A percentile compares a stretch with the other conserved stretches of the same genome.
Conservation (phyloP, 768 basidiomycete species). For the Lactifluus hygrophoroides region DNA sequence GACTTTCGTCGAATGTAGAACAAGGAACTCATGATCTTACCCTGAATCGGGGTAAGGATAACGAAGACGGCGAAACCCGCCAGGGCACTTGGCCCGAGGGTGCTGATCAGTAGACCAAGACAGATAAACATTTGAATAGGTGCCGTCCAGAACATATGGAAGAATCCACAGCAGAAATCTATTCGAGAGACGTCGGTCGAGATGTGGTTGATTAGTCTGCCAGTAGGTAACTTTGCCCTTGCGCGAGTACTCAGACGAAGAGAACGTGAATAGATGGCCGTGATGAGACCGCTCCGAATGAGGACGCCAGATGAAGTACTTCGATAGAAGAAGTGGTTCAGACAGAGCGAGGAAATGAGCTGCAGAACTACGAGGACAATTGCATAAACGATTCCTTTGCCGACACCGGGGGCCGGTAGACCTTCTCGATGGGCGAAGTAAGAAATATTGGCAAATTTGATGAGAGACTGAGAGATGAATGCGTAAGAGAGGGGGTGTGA, state of each 20-base stretch:
- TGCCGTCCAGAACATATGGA: slow-evolving; percentile 73
- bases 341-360: slow-evolving; percentile 52
- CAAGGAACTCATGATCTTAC: slow-evolving; percentile 60
- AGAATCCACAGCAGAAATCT: slow-evolving; percentile 76
- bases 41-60: slow-evolving; percentile 65
- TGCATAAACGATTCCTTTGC: slow-evolving; percentile 64
- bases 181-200: slow-evolving; percentile 87
- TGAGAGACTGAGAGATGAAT: slow-evolving; percentile 42
- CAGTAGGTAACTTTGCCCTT: slow-evolving; percentile 73
- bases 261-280: slow-evolving; percentile 74
- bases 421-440: slow-evolving; percentile 32
- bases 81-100: slow-evolving; percentile 55
- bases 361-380: slow-evolving; percentile 65
- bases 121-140: slow-evolving; percentile 75
- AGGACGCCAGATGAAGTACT: slow-evolving; percentile 68
- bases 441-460: slow-evolving; percentile 58
- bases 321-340: slow-evolving; percentile 82
- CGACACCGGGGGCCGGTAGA: slow-evolving; percentile 33
- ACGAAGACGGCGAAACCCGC: slow-evolving; percentile 57
- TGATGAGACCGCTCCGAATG: slow-evolving; percentile 76
- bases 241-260: slow-evolving; percentile 71
- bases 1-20: slow-evolving; percentile 61
- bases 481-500: background rate
- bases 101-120: slow-evolving; percentile 60
- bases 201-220: slow-evolving; percentile 89